Percentiles rank a stretch among this genome's conserved stretches.
Conservation (phyloP, 306 rosid genomes). For the Acacia acuminata region DNA sequence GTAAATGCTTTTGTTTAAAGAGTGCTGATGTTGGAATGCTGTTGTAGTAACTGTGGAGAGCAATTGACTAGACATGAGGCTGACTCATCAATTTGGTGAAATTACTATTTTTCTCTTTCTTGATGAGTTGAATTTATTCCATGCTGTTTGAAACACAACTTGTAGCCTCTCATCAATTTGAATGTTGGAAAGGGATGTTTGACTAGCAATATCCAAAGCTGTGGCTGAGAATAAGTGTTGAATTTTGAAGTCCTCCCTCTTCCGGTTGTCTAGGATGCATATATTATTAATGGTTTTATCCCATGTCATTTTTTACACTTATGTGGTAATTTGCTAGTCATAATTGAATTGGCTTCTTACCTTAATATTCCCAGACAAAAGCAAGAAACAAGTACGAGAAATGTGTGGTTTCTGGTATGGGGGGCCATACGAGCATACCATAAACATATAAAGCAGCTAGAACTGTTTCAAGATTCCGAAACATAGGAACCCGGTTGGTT, state of each 20-base stretch:
- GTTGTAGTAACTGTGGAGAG: background rate
- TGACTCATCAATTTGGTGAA: background rate
- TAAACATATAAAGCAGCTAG: background rate
- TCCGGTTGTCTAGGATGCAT: background rate
- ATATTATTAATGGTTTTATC: background rate
- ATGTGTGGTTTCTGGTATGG: slow-evolving; percentile 1
- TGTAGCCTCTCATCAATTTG: background rate
- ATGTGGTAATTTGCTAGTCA: background rate
- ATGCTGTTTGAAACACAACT: background rate
- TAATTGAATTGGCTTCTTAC: background rate
- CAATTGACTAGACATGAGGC: background rate
- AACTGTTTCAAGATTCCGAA: background rate
- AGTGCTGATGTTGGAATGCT: background rate
- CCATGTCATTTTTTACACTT: background rate
- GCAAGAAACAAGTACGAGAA: background rate
- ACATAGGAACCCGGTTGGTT: slow-evolving; percentile 16
- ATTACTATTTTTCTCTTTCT: background rate
- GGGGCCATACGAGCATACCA: background rate
- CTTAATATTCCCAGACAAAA: slow-evolving; percentile 6
- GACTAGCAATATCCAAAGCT: background rate
- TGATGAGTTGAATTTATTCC: background rate
- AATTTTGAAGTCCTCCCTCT: background rate
- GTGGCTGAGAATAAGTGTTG: slow-evolving; percentile 4
- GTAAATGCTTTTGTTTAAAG: background rate
- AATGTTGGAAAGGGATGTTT: background rate